Evolutionary conservation across 345 rosid genomes (phyloP).

Genomic region (Kandelia obovata): DNA sequence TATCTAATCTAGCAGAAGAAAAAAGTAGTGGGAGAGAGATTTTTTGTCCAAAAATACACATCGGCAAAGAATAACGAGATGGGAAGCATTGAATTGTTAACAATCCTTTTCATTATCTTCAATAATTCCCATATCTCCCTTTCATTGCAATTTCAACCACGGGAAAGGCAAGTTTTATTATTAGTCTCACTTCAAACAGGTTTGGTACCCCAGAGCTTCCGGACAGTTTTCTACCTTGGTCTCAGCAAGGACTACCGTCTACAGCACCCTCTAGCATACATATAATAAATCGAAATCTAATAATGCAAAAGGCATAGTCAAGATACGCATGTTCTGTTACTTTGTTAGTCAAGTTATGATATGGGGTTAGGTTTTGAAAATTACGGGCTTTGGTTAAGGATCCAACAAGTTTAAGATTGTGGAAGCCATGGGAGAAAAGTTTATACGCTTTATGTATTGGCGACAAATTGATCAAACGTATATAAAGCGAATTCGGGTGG

Average conservation of each 20-base stretch:
- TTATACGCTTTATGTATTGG: conserved; percentile 28
- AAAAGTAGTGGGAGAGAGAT: conserved; percentile 3
- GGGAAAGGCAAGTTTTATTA: not conserved
- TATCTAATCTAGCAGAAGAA: not conserved
- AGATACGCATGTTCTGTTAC: too few relatives aligned
- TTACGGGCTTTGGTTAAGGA: conserved; percentile 4
- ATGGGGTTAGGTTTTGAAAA: conserved; percentile 16
- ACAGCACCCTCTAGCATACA: not conserved
- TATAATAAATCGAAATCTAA: not conserved
- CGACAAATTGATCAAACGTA: conserved; percentile 25
- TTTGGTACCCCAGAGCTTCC: not conserved
- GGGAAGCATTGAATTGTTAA: conserved; percentile 23
- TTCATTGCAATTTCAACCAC: conserved; percentile 5
- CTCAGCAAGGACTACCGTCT: not conserved
- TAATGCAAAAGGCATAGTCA: too few relatives aligned
- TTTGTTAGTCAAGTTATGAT: not conserved
- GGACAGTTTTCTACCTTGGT: not conserved
- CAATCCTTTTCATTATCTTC: conserved; percentile 28
- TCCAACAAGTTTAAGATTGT: conserved; percentile 14
- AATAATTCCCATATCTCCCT: conserved; percentile 24
- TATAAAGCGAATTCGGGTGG: conserved; percentile 27
- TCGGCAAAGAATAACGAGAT: conserved; percentile 24
- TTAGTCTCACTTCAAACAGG: not conserved
- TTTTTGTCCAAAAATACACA: conserved; percentile 4
- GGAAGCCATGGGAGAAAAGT: conserved; percentile 14